Evolutionary conservation across 2,329 filamentous ascomycete species (phyloP), one percentile per base, ranked within the genome.

Genomic region (Trichoderma breve): DNA sequence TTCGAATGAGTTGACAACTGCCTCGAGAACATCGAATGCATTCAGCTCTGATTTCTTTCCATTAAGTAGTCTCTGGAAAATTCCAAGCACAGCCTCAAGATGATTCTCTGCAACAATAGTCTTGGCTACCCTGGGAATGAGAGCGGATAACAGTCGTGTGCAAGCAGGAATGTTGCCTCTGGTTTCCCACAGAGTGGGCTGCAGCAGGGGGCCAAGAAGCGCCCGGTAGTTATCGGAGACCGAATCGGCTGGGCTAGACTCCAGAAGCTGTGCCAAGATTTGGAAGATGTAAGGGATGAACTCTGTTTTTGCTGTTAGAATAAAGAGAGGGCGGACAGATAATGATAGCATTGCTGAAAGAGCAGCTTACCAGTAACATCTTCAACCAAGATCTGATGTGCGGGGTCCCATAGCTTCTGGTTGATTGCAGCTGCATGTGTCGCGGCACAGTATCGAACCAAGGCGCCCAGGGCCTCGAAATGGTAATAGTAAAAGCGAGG

Each of bases 401-500:
- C 96, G 1, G 95, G 93, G 69, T 90, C 86, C 85, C 96, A 98
- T 2, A 99, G 86, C 71, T 90, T 90, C 73, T 91, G 87, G 79
- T 98, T 94, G 65, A 98, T 88, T 76, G 92, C 90, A 32, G 89
- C 87, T 11, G 93, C 89, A 75, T 93, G 89, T 3, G 87, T 86
- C 2, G 82, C 73, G 84, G 91, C 79, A 86, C 93, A 83, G 87
- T 91, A 86, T 87, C 82, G 81, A 26, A 98, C 93, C 62, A 99
- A 86, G 18, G 96, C 95, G 39, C 96, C 96, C 60, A 99, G 85
- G 3, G 94, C 93, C 84, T 99, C 96, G 74, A 99, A 99, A 80
- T 97, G 94, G 82, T 95, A 99, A 85, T 99, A 99, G 83, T 98
- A 98, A 84, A 99, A 99, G 14, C 94, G 90, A 2, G 96, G 96